Conservation (phyloP, 73 alveolate genomes). For the Uronychia setigera region DNA sequence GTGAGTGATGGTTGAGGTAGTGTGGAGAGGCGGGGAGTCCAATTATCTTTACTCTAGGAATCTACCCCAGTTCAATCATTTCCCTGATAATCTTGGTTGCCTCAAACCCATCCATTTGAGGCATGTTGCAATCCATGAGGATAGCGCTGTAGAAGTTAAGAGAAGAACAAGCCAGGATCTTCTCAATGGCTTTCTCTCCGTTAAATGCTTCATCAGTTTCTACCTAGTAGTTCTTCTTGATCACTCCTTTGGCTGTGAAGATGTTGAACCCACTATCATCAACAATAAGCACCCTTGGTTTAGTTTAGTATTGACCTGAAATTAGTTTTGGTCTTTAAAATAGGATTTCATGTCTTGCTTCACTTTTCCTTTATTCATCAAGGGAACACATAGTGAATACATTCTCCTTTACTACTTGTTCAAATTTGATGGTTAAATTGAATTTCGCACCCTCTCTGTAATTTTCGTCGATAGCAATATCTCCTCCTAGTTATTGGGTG, state of each 20-base stretch:
- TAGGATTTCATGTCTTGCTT: no score
- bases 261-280: conserved; percentile 6
- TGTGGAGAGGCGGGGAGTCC: no score
- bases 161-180: not conserved
- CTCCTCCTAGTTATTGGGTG: conserved; percentile 56
- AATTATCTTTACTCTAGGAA: no score
- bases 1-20: no score
- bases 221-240: not conserved
- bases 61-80: no score
- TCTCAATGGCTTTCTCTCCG: not conserved
- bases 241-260: not conserved
- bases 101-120: no score
- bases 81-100: no score
- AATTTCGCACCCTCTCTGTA: not conserved
- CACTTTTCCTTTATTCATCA: not conserved
- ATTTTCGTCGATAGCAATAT: not conserved
- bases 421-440: not conserved
- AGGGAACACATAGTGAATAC: not conserved
- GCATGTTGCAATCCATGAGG: no score
- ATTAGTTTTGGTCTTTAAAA: no score
- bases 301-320: not conserved
- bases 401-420: not conserved
- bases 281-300: not conserved
- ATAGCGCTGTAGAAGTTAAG: not conserved
- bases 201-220: not conserved